phyloP scores from a whole-genome alignment of 106 monocot genomes.

The Apostasia shenzhenica region DNA sequence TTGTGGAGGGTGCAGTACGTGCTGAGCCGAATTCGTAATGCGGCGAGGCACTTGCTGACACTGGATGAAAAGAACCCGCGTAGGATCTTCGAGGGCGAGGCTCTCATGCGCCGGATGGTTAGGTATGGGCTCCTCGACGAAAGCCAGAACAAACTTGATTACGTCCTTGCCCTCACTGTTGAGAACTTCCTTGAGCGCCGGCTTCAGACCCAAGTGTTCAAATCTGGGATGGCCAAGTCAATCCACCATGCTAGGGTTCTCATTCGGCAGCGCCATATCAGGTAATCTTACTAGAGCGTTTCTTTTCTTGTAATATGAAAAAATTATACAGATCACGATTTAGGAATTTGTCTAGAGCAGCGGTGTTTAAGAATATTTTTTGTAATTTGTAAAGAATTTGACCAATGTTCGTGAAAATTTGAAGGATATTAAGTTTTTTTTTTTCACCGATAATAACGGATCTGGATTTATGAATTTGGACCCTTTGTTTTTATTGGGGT shows the following conservation, averaged over 20 bases:
- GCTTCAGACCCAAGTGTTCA: constrained; percentile 66
- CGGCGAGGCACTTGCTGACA: constrained; percentile 57
- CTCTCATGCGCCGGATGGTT: constrained; percentile 56
- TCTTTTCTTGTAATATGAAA: too few relatives aligned
- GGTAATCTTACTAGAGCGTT: constrained; percentile 18
- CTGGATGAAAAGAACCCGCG: constrained; percentile 49
- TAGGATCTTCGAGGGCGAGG: constrained; percentile 61
- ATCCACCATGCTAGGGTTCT: constrained; percentile 67
- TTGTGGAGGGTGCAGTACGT: constrained; percentile 68
- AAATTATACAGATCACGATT: too few relatives aligned
- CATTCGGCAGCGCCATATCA: constrained; percentile 71
- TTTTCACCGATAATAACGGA: too few relatives aligned
- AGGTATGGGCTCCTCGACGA: constrained; percentile 51
- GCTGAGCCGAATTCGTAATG: constrained; percentile 60
- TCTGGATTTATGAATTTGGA: too few relatives aligned
- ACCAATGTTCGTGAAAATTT: too few relatives aligned
- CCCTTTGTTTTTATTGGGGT: too few relatives aligned
- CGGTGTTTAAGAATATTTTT: too few relatives aligned
- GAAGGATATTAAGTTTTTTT: too few relatives aligned
- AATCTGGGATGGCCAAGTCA: constrained; percentile 67
- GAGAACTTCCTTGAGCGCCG: constrained; percentile 65
- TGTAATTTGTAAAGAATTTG: too few relatives aligned
- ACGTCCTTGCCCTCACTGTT: constrained; percentile 53
- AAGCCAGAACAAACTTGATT: constrained; percentile 61
- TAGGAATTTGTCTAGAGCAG: too few relatives aligned